phyloP scores from a whole-genome alignment of 2,329 filamentous ascomycete genomes.

The Diaporthe longicolla region DNA sequence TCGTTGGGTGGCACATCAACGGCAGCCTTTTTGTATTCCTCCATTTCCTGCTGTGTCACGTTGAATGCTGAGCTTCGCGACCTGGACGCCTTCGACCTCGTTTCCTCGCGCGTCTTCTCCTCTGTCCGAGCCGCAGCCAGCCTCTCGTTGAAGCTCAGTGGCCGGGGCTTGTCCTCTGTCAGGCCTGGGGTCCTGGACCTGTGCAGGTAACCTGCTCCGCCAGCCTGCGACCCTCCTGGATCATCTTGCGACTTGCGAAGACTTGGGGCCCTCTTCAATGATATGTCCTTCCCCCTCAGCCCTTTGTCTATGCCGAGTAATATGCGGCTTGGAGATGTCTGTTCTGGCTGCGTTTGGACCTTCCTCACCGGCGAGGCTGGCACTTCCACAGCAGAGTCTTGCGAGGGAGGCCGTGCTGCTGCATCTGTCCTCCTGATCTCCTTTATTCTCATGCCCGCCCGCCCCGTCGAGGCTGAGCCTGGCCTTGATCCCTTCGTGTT shows the following conservation, averaged over 20 bases:
- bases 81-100: slow-evolving; percentile 66
- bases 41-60: slow-evolving; percentile 71
- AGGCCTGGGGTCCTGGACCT: slow-evolving; percentile 58
- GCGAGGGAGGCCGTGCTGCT: slow-evolving; percentile 35
- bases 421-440: slow-evolving; percentile 41
- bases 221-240: slow-evolving; percentile 48
- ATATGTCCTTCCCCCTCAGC: slow-evolving; percentile 83
- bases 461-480: slow-evolving; percentile 35
- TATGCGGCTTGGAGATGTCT: slow-evolving; percentile 83
- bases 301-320: slow-evolving; percentile 92
- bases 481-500: slow-evolving; percentile 40
- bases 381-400: slow-evolving; percentile 72
- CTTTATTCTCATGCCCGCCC: slow-evolving; percentile 39
- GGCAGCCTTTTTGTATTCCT: slow-evolving; percentile 71
- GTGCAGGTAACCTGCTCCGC: slow-evolving; percentile 59
- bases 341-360: slow-evolving; percentile 63
- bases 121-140: slow-evolving; percentile 78
- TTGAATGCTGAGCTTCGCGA: slow-evolving; percentile 70
- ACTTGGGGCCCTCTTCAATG: slow-evolving; percentile 80
- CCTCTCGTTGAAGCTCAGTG: slow-evolving; percentile 84
- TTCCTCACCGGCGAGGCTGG: slow-evolving; percentile 80
- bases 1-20: slow-evolving; percentile 68
- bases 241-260: slow-evolving; percentile 54
- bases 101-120: slow-evolving; percentile 66
- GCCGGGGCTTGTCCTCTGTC: slow-evolving; percentile 52